Conservation (phyloP, 1,139 yeast genomes). For the Keqinozyma sinolaborantium region DNA sequence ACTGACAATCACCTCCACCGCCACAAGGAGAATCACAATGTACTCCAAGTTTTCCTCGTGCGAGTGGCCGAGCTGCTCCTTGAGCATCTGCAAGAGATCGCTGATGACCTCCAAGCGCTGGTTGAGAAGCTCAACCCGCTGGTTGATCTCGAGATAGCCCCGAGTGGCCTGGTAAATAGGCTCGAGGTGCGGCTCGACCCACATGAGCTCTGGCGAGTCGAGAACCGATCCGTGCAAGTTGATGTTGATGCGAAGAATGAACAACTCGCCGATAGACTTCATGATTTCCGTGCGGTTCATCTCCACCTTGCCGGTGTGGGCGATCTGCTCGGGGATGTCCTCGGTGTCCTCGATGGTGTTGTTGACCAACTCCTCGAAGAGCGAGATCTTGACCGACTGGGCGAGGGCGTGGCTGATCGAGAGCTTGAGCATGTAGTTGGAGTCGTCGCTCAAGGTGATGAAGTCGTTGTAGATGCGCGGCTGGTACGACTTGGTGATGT, state of each 20-base stretch:
- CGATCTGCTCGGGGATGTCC: conserved; percentile 94
- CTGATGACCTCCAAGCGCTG: conserved; percentile 92
- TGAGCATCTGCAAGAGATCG: conserved; percentile 90
- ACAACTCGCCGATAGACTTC: conserved; percentile 94
- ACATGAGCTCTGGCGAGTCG: conserved; percentile 96
- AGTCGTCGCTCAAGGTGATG: conserved; percentile 85
- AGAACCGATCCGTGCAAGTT: conserved; percentile 92
- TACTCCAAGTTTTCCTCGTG: conserved; percentile 89
- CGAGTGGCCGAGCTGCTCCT: conserved; percentile 92
- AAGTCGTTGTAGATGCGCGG: conserved; percentile 95
- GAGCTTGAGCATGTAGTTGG: conserved; percentile 84
- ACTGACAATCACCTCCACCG: conserved; percentile 88
- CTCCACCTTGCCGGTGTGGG: conserved; percentile 89
- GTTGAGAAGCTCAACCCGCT: conserved; percentile 81
- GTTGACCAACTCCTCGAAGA: conserved; percentile 92
- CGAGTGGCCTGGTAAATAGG: conserved; percentile 96
- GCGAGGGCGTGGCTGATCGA: conserved; percentile 91
- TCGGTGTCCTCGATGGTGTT: conserved; percentile 96
- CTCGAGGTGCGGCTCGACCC: conserved; percentile 97
- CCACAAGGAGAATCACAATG: conserved; percentile 88
- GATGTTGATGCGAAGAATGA: conserved; percentile 83
- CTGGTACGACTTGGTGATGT: conserved; percentile 87
- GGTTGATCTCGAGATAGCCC: conserved; percentile 91
- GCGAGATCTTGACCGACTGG: conserved; percentile 88
- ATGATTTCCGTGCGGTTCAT: conserved; percentile 92